Conservation (phyloP, 148 eudicot species). For the Rhododendron henanense region DNA sequence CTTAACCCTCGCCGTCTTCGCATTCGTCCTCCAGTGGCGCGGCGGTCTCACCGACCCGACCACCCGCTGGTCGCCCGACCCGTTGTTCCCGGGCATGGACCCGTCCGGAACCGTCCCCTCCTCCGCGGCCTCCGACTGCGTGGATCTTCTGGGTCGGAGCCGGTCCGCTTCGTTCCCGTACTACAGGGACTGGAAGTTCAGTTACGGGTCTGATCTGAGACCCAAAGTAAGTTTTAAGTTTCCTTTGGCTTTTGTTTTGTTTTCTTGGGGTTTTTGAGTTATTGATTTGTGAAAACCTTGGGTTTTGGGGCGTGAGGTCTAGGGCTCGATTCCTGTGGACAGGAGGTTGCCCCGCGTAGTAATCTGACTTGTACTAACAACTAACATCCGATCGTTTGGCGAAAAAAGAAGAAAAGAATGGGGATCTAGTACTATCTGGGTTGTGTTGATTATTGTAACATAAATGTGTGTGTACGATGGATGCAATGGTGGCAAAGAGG, state of each 20-base stretch:
- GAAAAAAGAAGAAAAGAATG: neutral
- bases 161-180: slow-evolving; percentile 54
- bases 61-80: slow-evolving; percentile 30
- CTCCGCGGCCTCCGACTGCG: slow-evolving; percentile 16
- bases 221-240: slow-evolving; percentile 46
- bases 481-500: neutral
- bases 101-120: slow-evolving; percentile 3
- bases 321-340: neutral
- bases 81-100: slow-evolving; percentile 38
- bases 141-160: slow-evolving; percentile 35
- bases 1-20: slow-evolving; percentile 40
- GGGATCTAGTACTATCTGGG: neutral
- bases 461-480: neutral
- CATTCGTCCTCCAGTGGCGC: slow-evolving; percentile 62
- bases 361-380: neutral
- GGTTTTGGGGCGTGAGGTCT: neutral
- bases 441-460: neutral
- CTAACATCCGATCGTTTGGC: neutral
- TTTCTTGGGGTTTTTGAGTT: neutral
- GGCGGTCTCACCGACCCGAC: slow-evolving; percentile 36
- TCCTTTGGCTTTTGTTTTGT: neutral
- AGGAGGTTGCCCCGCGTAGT: no score
- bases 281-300: neutral
- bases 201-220: slow-evolving; percentile 28
- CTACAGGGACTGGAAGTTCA: slow-evolving; percentile 48